Evolutionary conservation across 768 basidiomycete species (phyloP), one percentile per base, ranked within the genome.

Genomic region (Russula sp.): DNA sequence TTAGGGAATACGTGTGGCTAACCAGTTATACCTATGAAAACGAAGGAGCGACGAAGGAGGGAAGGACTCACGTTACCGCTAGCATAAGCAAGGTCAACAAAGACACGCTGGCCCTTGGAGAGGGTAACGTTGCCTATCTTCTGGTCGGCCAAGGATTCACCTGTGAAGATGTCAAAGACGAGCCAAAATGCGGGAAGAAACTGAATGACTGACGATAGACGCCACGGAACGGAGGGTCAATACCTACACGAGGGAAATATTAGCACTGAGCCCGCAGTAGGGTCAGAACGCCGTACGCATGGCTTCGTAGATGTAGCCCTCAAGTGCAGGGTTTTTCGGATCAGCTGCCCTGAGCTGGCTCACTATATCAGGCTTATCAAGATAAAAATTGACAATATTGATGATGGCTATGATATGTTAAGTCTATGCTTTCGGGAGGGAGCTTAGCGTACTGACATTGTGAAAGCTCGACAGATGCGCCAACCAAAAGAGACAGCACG

Each of bases 211-310:
- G 70, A 84, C 87, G 87, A 69, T 81, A 85, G 37, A 82, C 81
- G 59, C 90, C 89, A 58, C 79, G 80, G 77, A 91, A 85, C 3
- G 85, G 80, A 10, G 90, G 88, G 49, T 87, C 85, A 54, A 89
- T 76, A 57, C 90, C 88, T 91, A 57, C 9, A 57, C 2, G 16
- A 20, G 13, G 20, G 55, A 35, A 34, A 35, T 11, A 31, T 68
- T 20, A 70, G 59, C 51, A 58, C 2, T 13, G 32, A 52, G 9
- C 47, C 54, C 4, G 44, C 32, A 11, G 18, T 5, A 39, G 10
- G n/a, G 39, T 51, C 14, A 40, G 5, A n/a, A 61, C 18, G 0
- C 81, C 87, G 68, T 57, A 89, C 88, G 82, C 63, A 90, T 71
- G 14, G 87, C 87, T 71, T 93, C 91, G 20, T 80, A 77, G 13